Evolutionary conservation across 352 stramenopile species (phyloP), one percentile per base, ranked within the genome.

Genomic region (Pythium biforme): DNA sequence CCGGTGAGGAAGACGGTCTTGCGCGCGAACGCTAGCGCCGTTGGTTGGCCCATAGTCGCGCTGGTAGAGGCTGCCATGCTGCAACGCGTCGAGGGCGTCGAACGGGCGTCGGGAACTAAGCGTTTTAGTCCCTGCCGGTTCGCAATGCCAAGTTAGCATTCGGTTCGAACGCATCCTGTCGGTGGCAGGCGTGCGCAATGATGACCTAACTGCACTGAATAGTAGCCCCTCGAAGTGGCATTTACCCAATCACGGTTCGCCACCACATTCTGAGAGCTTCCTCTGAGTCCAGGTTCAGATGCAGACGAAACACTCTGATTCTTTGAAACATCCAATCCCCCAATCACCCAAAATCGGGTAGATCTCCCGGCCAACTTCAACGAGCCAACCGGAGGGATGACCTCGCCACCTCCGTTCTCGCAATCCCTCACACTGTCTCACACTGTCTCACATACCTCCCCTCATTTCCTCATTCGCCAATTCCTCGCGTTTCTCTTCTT

Each of bases 1-100:
- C 88, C 88, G n/a, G 88, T 95, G 62, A 96, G 60, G 61, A 96
- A 92, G 55, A 96, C 63, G 29, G 73, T 75, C 46, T 90, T 87
- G 37, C 73, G 79, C 12, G 75, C 59, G 57, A 87, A 90, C 31
- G 75, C 41, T 43, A 81, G 56, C 62, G 90, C 76, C 73, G 90
- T 90, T 17, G 26, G 40, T 5, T n/a, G 48, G 11, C 22, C 37
- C 50, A n/a, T 43, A 4, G 29, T 22, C 0, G 3, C 25, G 19
- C 8, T 33, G 3, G 45, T 2, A 5, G 43, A 31, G 43, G 43
- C 25, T 23, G n/a, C 29, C 53, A 62, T 54, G 31, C 9, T 54
- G 55, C 22, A 23, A 19, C 20, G 4, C 33, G 25, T 8, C 4
- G 19, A 54, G n/a, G 19, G 31, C 46, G 55, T 54, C 5, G 8